Conservation (phyloP, 2,329 filamentous ascomycete species). For the Arthroderma sp. region DNA sequence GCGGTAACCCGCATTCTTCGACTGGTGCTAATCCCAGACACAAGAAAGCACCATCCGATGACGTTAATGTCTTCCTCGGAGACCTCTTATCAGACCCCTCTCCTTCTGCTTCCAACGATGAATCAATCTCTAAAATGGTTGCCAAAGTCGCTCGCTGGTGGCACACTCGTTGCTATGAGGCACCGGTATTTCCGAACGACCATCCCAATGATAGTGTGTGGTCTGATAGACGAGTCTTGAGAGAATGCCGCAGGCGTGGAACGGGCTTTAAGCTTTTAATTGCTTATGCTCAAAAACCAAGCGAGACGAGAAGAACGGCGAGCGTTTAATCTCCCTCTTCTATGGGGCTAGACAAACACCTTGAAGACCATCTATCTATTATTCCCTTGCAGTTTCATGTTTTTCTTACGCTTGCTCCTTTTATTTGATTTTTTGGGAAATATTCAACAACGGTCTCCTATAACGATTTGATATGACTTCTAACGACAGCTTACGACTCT, state of each 20-base stretch:
- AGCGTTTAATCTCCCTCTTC: conserved; percentile 22
- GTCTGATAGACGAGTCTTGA: conserved; percentile 58
- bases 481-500: too few relatives aligned
- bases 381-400: too few relatives aligned
- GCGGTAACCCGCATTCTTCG: conserved; percentile 14
- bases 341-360: too few relatives aligned
- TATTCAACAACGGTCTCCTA: too few relatives aligned
- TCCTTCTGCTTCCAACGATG: conserved; percentile 59
- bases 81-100: conserved; percentile 61
- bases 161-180: conserved; percentile 89
- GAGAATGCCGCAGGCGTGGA: conserved; percentile 74
- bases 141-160: conserved; percentile 88
- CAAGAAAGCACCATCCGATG: conserved; percentile 23
- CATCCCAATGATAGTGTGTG: conserved; percentile 56
- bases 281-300: conserved; percentile 75
- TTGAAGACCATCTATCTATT: too few relatives aligned
- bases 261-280: conserved; percentile 86
- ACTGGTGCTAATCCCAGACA: conserved; percentile 11
- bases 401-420: too few relatives aligned
- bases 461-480: too few relatives aligned
- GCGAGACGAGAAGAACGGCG: conserved; percentile 31
- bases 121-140: conserved; percentile 83
- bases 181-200: conserved; percentile 39
- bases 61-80: conserved; percentile 39
- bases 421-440: too few relatives aligned